phyloP scores from a whole-genome alignment of 192 early-diverging fungal species.

The Phlyctochytrium bullatum region DNA sequence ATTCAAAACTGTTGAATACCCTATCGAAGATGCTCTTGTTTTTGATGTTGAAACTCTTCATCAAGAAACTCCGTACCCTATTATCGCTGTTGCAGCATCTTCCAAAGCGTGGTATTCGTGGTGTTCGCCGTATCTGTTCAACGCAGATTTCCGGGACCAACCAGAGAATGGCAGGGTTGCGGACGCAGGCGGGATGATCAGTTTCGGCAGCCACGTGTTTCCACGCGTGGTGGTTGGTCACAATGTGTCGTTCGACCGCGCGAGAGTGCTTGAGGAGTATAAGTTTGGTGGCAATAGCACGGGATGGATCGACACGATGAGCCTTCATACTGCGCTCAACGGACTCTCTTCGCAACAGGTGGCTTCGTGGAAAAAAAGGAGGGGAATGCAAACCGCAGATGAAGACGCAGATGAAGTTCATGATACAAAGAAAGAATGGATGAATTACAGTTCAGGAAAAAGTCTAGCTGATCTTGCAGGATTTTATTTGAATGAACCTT shows the following conservation, averaged over 20 bases:
- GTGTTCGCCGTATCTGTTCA: slow-evolving; percentile 80
- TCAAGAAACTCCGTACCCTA: slow-evolving; percentile 66
- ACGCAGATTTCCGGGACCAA: no score
- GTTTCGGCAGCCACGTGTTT: slow-evolving; percentile 47
- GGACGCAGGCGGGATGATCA: slow-evolving; percentile 51
- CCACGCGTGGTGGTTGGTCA: slow-evolving; percentile 79
- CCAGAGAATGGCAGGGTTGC: background rate
- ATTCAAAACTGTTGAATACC: slow-evolving; percentile 20
- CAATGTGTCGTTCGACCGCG: slow-evolving; percentile 89
- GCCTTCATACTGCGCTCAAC: slow-evolving; percentile 81
- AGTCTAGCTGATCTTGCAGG: slow-evolving; percentile 73
- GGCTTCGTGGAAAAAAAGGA: slow-evolving; percentile 70
- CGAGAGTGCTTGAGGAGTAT: slow-evolving; percentile 86
- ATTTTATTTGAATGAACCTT: slow-evolving; percentile 65
- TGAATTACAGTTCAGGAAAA: slow-evolving; percentile 66
- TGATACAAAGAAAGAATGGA: slow-evolving; percentile 39
- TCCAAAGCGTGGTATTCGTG: slow-evolving; percentile 84
- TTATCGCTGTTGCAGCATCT: slow-evolving; percentile 78
- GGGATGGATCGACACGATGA: slow-evolving; percentile 89
- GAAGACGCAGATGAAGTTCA: slow-evolving; percentile 26
- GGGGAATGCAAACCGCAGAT: slow-evolving; percentile 45
- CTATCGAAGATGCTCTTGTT: slow-evolving; percentile 65
- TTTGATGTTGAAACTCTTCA: slow-evolving; percentile 86
- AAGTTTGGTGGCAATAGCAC: slow-evolving; percentile 48
- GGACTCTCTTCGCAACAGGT: slow-evolving; percentile 91